Evolutionary conservation across 177 flowering plant species (phyloP).

Genomic region (Telopea speciosissima): DNA sequence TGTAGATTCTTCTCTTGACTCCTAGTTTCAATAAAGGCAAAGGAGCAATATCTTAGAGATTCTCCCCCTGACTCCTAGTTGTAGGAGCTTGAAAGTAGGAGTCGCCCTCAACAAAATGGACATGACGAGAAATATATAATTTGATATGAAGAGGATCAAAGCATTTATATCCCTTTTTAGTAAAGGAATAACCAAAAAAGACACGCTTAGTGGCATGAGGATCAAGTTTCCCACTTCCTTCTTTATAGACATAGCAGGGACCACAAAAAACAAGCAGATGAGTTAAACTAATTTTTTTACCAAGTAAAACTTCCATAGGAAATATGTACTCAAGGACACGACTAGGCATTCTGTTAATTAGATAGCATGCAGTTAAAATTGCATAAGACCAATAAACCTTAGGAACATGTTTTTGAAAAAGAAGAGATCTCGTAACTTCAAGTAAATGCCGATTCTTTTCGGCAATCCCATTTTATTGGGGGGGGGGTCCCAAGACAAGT

Average conservation of each 20-base stretch:
- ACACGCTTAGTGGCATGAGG: not conserved
- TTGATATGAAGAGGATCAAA: too few relatives aligned
- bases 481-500: slow-evolving; percentile 1
- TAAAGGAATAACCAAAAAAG: too few relatives aligned
- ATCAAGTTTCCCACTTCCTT: too few relatives aligned
- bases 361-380: not conserved
- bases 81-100: not conserved
- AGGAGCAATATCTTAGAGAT: not conserved
- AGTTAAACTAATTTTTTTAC: too few relatives aligned
- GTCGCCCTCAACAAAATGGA: not conserved
- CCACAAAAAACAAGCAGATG: not conserved
- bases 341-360: too few relatives aligned
- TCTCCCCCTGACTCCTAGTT: not conserved
- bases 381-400: slow-evolving; percentile 6
- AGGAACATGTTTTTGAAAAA: slow-evolving; percentile 4
- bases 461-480: slow-evolving; percentile 1
- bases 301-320: too few relatives aligned
- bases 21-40: not conserved
- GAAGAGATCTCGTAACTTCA: not conserved
- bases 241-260: too few relatives aligned
- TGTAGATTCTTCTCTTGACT: too few relatives aligned
- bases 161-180: too few relatives aligned
- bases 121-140: too few relatives aligned
- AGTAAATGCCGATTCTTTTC: not conserved
- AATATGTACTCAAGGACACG: too few relatives aligned